phyloP scores from a whole-genome alignment of 495 filamentous ascomycete species.

The Penicillium pancosmium region DNA sequence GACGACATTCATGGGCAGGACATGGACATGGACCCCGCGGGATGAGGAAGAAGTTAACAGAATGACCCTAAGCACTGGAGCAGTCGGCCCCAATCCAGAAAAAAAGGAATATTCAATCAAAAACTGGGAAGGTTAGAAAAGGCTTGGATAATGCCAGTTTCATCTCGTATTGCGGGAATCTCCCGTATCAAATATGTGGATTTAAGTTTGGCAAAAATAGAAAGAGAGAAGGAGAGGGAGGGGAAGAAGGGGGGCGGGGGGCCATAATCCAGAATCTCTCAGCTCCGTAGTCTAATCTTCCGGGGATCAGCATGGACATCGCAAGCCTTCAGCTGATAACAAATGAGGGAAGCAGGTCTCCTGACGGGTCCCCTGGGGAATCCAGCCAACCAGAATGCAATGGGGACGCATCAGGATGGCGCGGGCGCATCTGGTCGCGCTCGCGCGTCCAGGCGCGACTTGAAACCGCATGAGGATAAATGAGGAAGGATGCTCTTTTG shows the following conservation, averaged over 20 bases:
- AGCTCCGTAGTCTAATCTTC: neutral
- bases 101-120: neutral
- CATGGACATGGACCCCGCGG: no score
- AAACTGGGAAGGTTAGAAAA: neutral
- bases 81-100: neutral
- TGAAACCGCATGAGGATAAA: slow-evolving; percentile 19
- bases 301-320: neutral
- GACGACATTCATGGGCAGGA: neutral
- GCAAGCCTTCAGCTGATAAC: slow-evolving; percentile 21
- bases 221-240: neutral
- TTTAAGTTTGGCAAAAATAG: slow-evolving; percentile 26
- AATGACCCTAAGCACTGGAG: no score
- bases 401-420: slow-evolving; percentile 10
- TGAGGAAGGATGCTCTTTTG: no score
- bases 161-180: neutral
- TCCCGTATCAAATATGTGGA: neutral
- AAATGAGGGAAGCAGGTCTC: slow-evolving; percentile 32
- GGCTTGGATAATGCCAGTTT: neutral
- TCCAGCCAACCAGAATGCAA: slow-evolving; percentile 15
- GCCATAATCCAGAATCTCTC: neutral
- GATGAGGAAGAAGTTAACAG: no score
- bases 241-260: slow-evolving; percentile 1
- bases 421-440: slow-evolving; percentile 6
- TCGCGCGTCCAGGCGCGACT: slow-evolving; percentile 24
- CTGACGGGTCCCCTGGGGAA: slow-evolving; percentile 24